These are phyloP conservation scores for Corrigiola litoralis DNA, from an alignment of 179 eudicot species.

Conservation along the genomic window DNA sequence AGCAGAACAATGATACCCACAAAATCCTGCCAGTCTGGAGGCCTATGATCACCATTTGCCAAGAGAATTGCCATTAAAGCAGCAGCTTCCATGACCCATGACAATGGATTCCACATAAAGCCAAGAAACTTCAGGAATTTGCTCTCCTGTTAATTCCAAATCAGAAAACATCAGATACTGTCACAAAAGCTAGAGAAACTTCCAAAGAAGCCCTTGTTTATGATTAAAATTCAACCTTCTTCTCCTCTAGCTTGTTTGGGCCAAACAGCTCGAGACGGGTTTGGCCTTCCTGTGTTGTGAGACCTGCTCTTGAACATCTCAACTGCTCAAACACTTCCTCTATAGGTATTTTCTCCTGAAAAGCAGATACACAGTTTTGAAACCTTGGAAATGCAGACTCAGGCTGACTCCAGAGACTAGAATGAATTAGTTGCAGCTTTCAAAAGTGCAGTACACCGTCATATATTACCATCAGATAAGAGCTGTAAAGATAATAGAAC, in stretches of 20 bases:
- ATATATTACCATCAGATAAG: not conserved
- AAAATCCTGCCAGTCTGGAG: slow-evolving; percentile 95
- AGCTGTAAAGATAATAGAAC: no score
- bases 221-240: slow-evolving; percentile 36
- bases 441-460: not conserved
- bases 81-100: slow-evolving; percentile 98
- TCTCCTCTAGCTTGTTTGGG: slow-evolving; percentile 83
- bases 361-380: slow-evolving; percentile 2
- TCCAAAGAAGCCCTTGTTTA: not conserved
- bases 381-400: not conserved
- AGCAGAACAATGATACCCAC: slow-evolving; percentile 76
- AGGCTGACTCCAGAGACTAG: not conserved
- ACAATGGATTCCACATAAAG: slow-evolving; percentile 94
- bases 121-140: slow-evolving; percentile 83
- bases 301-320: slow-evolving; percentile 61
- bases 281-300: slow-evolving; percentile 48
- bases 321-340: slow-evolving; percentile 79
- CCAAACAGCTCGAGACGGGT: slow-evolving; percentile 64
- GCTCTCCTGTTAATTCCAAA: slow-evolving; percentile 56
- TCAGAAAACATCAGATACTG: slow-evolving; percentile 4
- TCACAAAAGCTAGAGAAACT: not conserved
- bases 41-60: slow-evolving; percentile 79
- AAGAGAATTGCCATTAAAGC: slow-evolving; percentile 85
- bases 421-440: no score
- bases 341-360: slow-evolving; percentile 65